phyloP scores from a whole-genome alignment of 2,329 filamentous ascomycete genomes.

The Microthyrium microscopicum region DNA sequence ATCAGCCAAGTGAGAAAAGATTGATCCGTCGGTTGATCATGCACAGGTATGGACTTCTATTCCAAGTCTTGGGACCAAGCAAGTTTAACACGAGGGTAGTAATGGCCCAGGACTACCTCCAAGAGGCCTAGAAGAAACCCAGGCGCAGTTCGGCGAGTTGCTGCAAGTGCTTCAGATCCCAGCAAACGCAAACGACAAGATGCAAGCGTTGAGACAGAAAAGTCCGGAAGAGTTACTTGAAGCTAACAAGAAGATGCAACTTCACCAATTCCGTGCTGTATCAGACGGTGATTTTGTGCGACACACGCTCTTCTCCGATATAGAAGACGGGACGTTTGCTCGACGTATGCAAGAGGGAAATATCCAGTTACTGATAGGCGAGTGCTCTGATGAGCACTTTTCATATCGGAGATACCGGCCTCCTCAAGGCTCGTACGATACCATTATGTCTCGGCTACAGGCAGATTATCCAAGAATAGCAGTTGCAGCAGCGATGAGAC shows the following conservation, averaged over 20 bases:
- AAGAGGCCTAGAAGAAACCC: constrained; percentile 28
- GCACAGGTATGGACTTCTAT: too few species aligned
- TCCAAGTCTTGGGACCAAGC: too few species aligned
- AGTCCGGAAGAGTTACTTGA: constrained; percentile 8
- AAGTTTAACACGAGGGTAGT: too few species aligned
- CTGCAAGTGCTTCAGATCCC: constrained; percentile 27
- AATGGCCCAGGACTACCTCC: constrained; percentile 38
- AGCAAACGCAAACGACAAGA: constrained; percentile 23
- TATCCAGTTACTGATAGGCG: constrained; percentile 35
- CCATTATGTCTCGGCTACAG: constrained; percentile 21
- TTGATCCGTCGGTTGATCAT: constrained; percentile 36
- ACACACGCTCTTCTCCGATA: constrained; percentile 24
- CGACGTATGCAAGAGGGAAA: constrained; percentile 25
- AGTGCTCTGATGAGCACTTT: constrained; percentile 36
- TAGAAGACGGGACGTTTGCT: constrained; percentile 34
- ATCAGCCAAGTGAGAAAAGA: constrained; percentile 26
- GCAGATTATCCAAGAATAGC: constrained; percentile 34
- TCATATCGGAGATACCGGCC: constrained; percentile 35
- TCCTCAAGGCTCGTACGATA: constrained; percentile 23
- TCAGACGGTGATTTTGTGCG: constrained; percentile 33
- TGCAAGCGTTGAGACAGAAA: constrained; percentile 25
- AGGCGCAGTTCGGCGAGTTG: constrained; percentile 36
- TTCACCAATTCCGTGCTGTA: constrained; percentile 38
- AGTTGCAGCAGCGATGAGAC: constrained; percentile 26
- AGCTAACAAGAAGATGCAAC: constrained; percentile 24